Evolutionary conservation across 768 basidiomycete species (phyloP).

Genomic region (Dictyophora rubrovolvata): DNA sequence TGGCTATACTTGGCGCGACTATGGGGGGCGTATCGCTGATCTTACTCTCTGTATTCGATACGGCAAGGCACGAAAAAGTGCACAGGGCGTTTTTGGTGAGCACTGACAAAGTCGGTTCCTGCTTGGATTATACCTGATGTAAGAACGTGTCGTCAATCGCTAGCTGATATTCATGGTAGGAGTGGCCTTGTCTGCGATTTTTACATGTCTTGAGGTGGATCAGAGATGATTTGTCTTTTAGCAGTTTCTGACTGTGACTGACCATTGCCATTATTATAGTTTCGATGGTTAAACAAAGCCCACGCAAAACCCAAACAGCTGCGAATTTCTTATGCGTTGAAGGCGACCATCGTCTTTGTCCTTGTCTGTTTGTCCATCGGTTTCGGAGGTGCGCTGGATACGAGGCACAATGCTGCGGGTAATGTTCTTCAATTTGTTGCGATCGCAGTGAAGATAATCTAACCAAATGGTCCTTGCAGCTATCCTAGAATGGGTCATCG

Average conservation of each 20-base stretch:
- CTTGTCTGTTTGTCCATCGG: slow-evolving; percentile 54
- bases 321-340: slow-evolving; percentile 45
- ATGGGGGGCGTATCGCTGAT: slow-evolving; percentile 58
- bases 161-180: slow-evolving; percentile 60
- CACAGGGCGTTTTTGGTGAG: slow-evolving; percentile 47
- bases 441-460: neutral
- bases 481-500: slow-evolving; percentile 67
- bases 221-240: neutral
- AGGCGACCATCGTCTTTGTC: slow-evolving; percentile 47
- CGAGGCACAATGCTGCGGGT: slow-evolving; percentile 41
- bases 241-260: neutral
- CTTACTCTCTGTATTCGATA: slow-evolving; percentile 64
- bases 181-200: slow-evolving; percentile 61
- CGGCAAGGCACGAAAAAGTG: slow-evolving; percentile 35
- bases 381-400: slow-evolving; percentile 46
- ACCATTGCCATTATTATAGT: slow-evolving; percentile 31
- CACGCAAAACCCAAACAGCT: slow-evolving; percentile 36
- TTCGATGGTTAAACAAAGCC: slow-evolving; percentile 53
- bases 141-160: neutral
- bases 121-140: neutral
- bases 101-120: neutral
- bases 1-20: slow-evolving; percentile 53
- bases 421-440: slow-evolving; percentile 9
- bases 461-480: slow-evolving; percentile 23
- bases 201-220: slow-evolving; percentile 57